phyloP scores from a whole-genome alignment of 2,329 filamentous ascomycete species.

The Penicillium sp. region DNA sequence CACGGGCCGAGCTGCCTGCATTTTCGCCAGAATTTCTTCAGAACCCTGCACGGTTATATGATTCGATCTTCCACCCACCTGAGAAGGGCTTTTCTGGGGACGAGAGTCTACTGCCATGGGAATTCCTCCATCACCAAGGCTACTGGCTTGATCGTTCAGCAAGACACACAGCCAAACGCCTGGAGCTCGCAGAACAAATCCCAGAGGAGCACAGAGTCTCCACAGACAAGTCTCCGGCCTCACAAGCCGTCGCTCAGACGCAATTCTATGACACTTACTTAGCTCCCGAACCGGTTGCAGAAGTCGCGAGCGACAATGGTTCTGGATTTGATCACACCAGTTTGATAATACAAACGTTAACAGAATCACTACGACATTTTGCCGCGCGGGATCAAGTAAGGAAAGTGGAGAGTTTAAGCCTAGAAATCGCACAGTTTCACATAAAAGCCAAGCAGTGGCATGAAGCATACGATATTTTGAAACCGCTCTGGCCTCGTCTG shows the following conservation, averaged over 20 bases:
- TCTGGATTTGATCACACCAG: slow-evolving; percentile 50
- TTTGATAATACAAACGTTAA: slow-evolving; percentile 48
- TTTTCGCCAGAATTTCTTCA: slow-evolving; percentile 33
- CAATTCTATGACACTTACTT: slow-evolving; percentile 58
- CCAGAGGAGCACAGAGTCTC: slow-evolving; percentile 56
- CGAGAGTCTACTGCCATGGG: slow-evolving; percentile 55
- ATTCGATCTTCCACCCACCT: slow-evolving; percentile 43
- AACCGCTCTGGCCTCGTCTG: slow-evolving; percentile 52
- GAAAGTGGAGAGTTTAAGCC: slow-evolving; percentile 51
- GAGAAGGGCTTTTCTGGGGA: slow-evolving; percentile 49
- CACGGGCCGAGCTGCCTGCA: slow-evolving; percentile 47
- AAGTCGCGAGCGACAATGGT: slow-evolving; percentile 44
- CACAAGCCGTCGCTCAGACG: slow-evolving; percentile 51
- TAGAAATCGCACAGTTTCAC: slow-evolving; percentile 55
- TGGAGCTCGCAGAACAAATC: slow-evolving; percentile 51
- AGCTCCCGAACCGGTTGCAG: slow-evolving; percentile 55
- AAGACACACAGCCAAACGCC: slow-evolving; percentile 49
- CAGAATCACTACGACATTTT: slow-evolving; percentile 49
- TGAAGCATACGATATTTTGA: slow-evolving; percentile 50
- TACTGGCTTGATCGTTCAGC: slow-evolving; percentile 58
- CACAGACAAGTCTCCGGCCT: slow-evolving; percentile 54
- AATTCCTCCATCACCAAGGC: slow-evolving; percentile 58
- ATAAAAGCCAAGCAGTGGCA: slow-evolving; percentile 48
- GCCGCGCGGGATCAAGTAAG: slow-evolving; percentile 50
- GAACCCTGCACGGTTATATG: slow-evolving; percentile 23